A percentile compares a stretch with the other conserved stretches of the same genome.
Evolutionary conservation across 1,284 basidiomycete genomes (phyloP).

Genomic region (Schizophyllum commune): DNA sequence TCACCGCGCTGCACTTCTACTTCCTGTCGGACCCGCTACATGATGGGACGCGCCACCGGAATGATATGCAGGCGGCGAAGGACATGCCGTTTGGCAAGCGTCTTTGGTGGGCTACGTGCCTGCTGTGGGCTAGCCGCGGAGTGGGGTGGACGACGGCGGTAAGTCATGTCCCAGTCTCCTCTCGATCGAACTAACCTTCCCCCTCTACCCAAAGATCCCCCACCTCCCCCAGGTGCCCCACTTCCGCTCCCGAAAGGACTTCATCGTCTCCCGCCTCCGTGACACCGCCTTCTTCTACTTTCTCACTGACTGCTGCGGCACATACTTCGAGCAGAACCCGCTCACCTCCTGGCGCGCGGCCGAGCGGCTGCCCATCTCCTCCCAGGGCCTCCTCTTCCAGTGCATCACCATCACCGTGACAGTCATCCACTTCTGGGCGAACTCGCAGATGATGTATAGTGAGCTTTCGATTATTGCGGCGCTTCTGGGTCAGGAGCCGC

Average conservation of each 20-base stretch:
- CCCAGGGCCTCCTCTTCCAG: background rate
- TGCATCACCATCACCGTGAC: background rate
- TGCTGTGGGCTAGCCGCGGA: conserved; percentile 3
- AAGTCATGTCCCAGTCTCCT: background rate
- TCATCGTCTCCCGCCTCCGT: background rate
- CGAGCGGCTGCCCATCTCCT: background rate
- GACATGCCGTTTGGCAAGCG: conserved; percentile 1
- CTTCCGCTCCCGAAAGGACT: background rate
- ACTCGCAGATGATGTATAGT: background rate
- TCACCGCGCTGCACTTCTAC: background rate
- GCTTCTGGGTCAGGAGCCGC: background rate
- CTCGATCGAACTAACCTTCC: background rate
- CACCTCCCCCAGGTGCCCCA: conserved; percentile 1
- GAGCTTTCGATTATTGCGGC: background rate
- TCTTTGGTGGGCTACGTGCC: background rate
- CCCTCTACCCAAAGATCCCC: conserved; percentile 1
- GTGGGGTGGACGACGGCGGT: conserved; percentile 5
- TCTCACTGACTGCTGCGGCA: background rate
- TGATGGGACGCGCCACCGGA: background rate
- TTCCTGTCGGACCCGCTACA: background rate
- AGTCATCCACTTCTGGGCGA: background rate
- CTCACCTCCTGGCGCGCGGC: conserved; percentile 1
- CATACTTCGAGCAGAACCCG: conserved; percentile 1
- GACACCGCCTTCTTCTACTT: background rate
- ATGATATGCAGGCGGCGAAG: background rate